Conservation (phyloP, 139 green algal species). For the Mesostigma viride region DNA sequence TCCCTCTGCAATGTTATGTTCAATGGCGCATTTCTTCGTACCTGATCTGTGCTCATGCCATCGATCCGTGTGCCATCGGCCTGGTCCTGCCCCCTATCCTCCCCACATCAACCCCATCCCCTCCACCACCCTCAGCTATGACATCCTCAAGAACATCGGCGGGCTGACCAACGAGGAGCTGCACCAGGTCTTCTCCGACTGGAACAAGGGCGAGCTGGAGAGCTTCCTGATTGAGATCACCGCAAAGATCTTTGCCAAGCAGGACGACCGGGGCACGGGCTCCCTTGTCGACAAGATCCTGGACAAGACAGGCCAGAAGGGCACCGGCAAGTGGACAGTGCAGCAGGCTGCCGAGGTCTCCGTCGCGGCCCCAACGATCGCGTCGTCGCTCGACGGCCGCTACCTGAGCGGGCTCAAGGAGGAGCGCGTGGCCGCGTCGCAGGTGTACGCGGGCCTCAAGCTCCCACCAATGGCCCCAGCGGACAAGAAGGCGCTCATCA, state of each 20-base stretch:
- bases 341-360: slow-evolving; percentile 94
- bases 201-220: slow-evolving; percentile 78
- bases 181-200: slow-evolving; percentile 66
- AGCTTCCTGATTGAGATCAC: slow-evolving; percentile 95
- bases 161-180: slow-evolving; percentile 92
- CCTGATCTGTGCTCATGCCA: too few relatives aligned
- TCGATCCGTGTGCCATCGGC: too few relatives aligned
- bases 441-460: slow-evolving; percentile 17
- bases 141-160: slow-evolving; percentile 86
- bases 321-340: slow-evolving; percentile 98
- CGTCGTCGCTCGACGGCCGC: slow-evolving; percentile 71
- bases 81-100: too few relatives aligned
- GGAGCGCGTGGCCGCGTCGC: slow-evolving; percentile 65
- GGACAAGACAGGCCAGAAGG: slow-evolving; percentile 98
- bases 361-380: slow-evolving; percentile 87
- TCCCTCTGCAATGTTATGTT: too few relatives aligned
- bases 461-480: slow-evolving; percentile 36
- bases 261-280: slow-evolving; percentile 36
- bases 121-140: too few relatives aligned
- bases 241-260: slow-evolving; percentile 45
- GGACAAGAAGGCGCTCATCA: slow-evolving; percentile 80
- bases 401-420: slow-evolving; percentile 71
- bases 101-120: too few relatives aligned
- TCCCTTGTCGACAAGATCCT: slow-evolving; percentile 91
- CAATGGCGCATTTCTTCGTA: too few relatives aligned